Evolutionary conservation across 805 yeast genomes (phyloP).

Genomic region (Monosporozyma aquatica): DNA sequence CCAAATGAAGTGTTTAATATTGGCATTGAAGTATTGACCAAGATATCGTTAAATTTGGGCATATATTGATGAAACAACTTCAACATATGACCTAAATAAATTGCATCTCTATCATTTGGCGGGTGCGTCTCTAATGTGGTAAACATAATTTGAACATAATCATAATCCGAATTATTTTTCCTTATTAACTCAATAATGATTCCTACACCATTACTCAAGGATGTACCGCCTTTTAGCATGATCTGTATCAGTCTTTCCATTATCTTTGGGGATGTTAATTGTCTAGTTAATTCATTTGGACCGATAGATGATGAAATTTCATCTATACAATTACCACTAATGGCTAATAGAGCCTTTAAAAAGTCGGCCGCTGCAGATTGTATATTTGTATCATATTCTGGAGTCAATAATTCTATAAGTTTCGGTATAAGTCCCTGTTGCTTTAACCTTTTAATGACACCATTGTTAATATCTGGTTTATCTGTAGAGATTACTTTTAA

Average conservation of each 20-base stretch:
- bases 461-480: slow-evolving; percentile 81
- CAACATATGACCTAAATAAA: slow-evolving; percentile 81
- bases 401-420: slow-evolving; percentile 60
- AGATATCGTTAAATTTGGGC: slow-evolving; percentile 54
- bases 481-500: slow-evolving; percentile 87
- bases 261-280: slow-evolving; percentile 69
- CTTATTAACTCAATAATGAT: slow-evolving; percentile 89
- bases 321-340: slow-evolving; percentile 85
- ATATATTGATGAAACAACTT: slow-evolving; percentile 67
- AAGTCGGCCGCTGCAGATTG: slow-evolving; percentile 96
- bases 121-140: slow-evolving; percentile 83
- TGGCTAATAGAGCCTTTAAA: slow-evolving; percentile 84
- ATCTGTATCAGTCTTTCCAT: slow-evolving; percentile 59
- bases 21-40: slow-evolving; percentile 34
- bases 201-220: slow-evolving; percentile 89
- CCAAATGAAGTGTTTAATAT: slow-evolving; percentile 38
- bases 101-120: slow-evolving; percentile 86
- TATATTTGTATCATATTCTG: slow-evolving; percentile 55
- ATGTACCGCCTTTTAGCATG: slow-evolving; percentile 78
- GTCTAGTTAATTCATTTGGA: slow-evolving; percentile 88
- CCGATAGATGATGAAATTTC: slow-evolving; percentile 87
- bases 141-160: slow-evolving; percentile 73
- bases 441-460: slow-evolving; percentile 67
- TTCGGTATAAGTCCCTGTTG: slow-evolving; percentile 66
- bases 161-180: slow-evolving; percentile 94